Evolutionary conservation across 768 basidiomycete genomes (phyloP), one percentile per base, ranked within the genome.

Genomic region (Tremella fuciformis): DNA sequence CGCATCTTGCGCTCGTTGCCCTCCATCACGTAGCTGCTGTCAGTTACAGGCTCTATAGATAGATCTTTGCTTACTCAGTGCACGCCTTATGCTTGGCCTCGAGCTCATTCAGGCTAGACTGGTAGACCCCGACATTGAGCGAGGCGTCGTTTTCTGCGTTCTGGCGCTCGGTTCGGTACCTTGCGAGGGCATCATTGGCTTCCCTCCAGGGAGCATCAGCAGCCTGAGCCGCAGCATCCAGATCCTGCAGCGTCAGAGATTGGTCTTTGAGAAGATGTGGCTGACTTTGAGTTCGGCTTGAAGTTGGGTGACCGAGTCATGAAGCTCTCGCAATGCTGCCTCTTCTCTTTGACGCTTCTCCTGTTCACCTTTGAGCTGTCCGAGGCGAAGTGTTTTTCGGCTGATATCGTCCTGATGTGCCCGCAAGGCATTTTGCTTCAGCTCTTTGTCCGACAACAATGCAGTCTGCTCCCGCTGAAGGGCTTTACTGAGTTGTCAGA

Each of bases 11-110:
- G 82, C 2, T 80, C 83, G 29, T 84, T 83, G 66, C 84, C 86
- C 40, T 86, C 84, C 51, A 84, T 84, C 56, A 86, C 80, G 73
- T 92, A 91, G 60, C 91, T 94, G 50, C 13, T 51, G 11, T 34
- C 34, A 41, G 18, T n/a, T 46, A 38, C 52, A 41, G 44, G 21
- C 2, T 37, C 37, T 38, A 7, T 15, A 24, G 51, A 18, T 1
- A n/a, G 21, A 54, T 9, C 3, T 15, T 22, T 15, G 63, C 70
- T 65, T 57, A 74, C 73, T 58, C 47, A 38, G 68, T 64, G 63
- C 69, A 69, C 4, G 71, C 73, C 19, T 65, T 53, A 42, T 71
- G 68, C 44, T 72, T 72, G 19, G 56, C 46, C 47, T 74, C 69
- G 8, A 74, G 53, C 53, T 70, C 69, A 25, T 55, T 56, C 58